A percentile compares a stretch with the other conserved stretches of the same genome.
phyloP scores from a whole-genome alignment of 306 rosid species.

The Abrus pulchellus region DNA sequence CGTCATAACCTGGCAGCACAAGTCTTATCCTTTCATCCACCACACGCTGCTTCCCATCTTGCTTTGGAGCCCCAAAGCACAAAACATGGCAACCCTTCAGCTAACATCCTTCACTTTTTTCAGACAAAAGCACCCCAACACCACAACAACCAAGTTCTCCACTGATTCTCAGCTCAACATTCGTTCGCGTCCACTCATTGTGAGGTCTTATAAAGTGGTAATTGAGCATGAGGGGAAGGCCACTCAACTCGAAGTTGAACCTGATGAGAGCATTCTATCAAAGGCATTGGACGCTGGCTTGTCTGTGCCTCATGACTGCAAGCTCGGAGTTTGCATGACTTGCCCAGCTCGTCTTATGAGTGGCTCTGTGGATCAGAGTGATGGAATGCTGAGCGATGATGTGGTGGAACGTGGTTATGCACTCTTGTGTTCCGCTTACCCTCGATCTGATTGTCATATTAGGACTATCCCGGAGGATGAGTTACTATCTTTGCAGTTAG shows the following conservation, averaged over 20 bases:
- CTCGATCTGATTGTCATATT: conserved; percentile 82
- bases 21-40: conserved; percentile 59
- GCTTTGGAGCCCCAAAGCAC: conserved; percentile 32
- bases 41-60: conserved; percentile 40
- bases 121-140: conserved; percentile 53
- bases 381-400: conserved; percentile 98
- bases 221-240: conserved; percentile 78
- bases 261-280: conserved; percentile 52
- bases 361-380: conserved; percentile 92
- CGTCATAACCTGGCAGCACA: not conserved
- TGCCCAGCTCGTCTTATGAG: conserved; percentile 89
- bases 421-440: conserved; percentile 76
- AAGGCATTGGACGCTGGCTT: conserved; percentile 83
- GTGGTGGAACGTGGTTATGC: conserved; percentile 93
- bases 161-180: conserved; percentile 50
- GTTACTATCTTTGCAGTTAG: conserved; percentile 83
- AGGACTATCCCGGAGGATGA: conserved; percentile 88
- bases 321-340: conserved; percentile 99
- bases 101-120: conserved; percentile 53
- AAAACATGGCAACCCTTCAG: conserved; percentile 70
- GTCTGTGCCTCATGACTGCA: conserved; percentile 89
- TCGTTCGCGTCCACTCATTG: conserved; percentile 42
- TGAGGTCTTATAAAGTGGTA: conserved; percentile 77
- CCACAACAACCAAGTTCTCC: conserved; percentile 49
- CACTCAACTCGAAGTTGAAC: conserved; percentile 62